phyloP scores from a whole-genome alignment of 108 stramenopile species.

The Cyclostephanos invisitatus region DNA sequence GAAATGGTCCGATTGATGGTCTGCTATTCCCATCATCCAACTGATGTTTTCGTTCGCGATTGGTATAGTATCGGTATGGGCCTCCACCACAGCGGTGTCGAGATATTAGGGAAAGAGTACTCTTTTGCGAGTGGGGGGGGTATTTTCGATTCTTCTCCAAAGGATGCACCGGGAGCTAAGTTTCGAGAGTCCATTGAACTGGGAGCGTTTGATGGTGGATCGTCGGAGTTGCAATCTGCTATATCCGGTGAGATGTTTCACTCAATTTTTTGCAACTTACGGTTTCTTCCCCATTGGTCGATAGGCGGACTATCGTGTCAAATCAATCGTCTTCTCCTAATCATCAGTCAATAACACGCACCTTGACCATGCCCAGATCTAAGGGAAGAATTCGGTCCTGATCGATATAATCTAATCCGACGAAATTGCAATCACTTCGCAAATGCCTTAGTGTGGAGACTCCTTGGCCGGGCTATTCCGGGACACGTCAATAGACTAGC shows the following conservation, averaged over 20 bases:
- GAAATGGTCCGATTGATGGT: background rate
- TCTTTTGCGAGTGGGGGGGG: slow-evolving; percentile 81
- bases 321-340: background rate
- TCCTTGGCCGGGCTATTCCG: slow-evolving; percentile 69
- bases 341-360: background rate
- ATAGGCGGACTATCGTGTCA: background rate
- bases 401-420: slow-evolving; percentile 75
- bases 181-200: slow-evolving; percentile 73
- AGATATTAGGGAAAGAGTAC: slow-evolving; percentile 82
- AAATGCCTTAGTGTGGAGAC: slow-evolving; percentile 78
- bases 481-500: slow-evolving; percentile 88
- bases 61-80: slow-evolving; percentile 74
- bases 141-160: slow-evolving; percentile 70
- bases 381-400: slow-evolving; percentile 65
- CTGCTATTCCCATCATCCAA: background rate
- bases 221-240: slow-evolving; percentile 63
- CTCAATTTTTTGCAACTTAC: background rate
- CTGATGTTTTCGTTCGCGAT: slow-evolving; percentile 24
- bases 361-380: slow-evolving; percentile 37
- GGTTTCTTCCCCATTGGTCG: background rate
- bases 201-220: slow-evolving; percentile 79
- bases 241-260: slow-evolving; percentile 45
- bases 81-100: slow-evolving; percentile 87
- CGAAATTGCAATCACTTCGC: slow-evolving; percentile 94
- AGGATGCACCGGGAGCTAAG: slow-evolving; percentile 61